Conservation (phyloP, 2,329 filamentous ascomycete genomes). For the Trichoderma aggressivum region DNA sequence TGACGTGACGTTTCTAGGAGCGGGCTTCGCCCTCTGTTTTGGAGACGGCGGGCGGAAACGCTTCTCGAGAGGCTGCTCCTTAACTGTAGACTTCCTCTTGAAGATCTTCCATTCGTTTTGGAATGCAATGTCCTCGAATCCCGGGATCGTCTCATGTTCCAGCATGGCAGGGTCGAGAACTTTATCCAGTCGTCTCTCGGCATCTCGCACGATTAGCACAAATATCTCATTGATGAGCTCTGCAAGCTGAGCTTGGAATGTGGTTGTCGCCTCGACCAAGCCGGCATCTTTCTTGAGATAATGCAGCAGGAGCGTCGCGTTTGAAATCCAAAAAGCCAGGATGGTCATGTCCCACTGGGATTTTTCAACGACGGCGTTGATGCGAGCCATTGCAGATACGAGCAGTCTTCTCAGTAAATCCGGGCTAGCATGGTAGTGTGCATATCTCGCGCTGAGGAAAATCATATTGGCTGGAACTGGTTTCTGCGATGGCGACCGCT, state of each 20-base stretch:
- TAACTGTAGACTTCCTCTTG: slow-evolving; percentile 83
- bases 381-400: slow-evolving; percentile 86
- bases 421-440: slow-evolving; percentile 88
- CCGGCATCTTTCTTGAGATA: slow-evolving; percentile 94
- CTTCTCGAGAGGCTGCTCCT: slow-evolving; percentile 87
- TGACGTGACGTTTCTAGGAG: slow-evolving; percentile 92
- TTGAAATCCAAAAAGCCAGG: slow-evolving; percentile 97
- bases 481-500: slow-evolving; percentile 93
- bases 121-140: slow-evolving; percentile 93
- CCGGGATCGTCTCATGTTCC: slow-evolving; percentile 96
- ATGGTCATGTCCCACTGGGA: slow-evolving; percentile 99
- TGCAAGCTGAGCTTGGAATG: slow-evolving; percentile 89
- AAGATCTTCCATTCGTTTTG: slow-evolving; percentile 99
- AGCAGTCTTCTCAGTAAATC: slow-evolving; percentile 81
- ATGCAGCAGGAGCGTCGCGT: slow-evolving; percentile 89
- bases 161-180: slow-evolving; percentile 90
- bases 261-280: slow-evolving; percentile 72
- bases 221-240: slow-evolving; percentile 98
- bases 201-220: slow-evolving; percentile 93
- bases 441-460: slow-evolving; percentile 91
- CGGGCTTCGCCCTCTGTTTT: slow-evolving; percentile 85
- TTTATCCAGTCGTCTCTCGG: slow-evolving; percentile 93
- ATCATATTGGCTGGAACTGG: slow-evolving; percentile 96
- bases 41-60: slow-evolving; percentile 89
- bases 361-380: slow-evolving; percentile 92